Conservation (phyloP, 2,329 filamentous ascomycete species). For the Xylaria sp. region DNA sequence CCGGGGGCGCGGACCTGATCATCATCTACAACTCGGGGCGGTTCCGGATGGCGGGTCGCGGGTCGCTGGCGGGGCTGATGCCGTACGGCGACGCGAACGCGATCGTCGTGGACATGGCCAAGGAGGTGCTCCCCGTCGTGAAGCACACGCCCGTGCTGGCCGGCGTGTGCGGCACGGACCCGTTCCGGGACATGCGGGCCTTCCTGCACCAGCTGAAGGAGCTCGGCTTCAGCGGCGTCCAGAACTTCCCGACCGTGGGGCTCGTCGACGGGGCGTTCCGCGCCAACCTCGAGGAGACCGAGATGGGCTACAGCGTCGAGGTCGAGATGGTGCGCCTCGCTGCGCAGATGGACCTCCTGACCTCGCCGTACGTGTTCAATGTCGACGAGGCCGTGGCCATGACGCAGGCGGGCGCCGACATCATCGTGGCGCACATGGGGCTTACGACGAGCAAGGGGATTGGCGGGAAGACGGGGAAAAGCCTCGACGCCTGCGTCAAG, state of each 20-base stretch:
- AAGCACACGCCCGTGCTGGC: slow-evolving; percentile 69
- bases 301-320: slow-evolving; percentile 70
- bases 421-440: slow-evolving; percentile 72
- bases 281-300: slow-evolving; percentile 71
- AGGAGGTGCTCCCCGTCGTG: slow-evolving; percentile 70
- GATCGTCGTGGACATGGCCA: slow-evolving; percentile 72
- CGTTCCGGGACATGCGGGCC: slow-evolving; percentile 64
- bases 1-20: slow-evolving; percentile 71
- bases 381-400: slow-evolving; percentile 65
- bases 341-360: slow-evolving; percentile 64
- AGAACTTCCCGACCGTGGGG: slow-evolving; percentile 77
- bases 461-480: slow-evolving; percentile 65
- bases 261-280: slow-evolving; percentile 72
- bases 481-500: slow-evolving; percentile 66
- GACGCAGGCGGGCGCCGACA: slow-evolving; percentile 68
- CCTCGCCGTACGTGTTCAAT: slow-evolving; percentile 73
- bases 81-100: slow-evolving; percentile 74
- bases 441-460: slow-evolving; percentile 69
- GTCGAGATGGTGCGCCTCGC: slow-evolving; percentile 70
- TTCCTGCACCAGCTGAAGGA: slow-evolving; percentile 66
- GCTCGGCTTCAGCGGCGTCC: slow-evolving; percentile 70
- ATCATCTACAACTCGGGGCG: slow-evolving; percentile 75
- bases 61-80: slow-evolving; percentile 72
- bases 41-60: slow-evolving; percentile 74
- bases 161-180: slow-evolving; percentile 73